Conservation (phyloP, 805 yeast genomes). For the Hanseniaspora pseudoguilliermondii region DNA sequence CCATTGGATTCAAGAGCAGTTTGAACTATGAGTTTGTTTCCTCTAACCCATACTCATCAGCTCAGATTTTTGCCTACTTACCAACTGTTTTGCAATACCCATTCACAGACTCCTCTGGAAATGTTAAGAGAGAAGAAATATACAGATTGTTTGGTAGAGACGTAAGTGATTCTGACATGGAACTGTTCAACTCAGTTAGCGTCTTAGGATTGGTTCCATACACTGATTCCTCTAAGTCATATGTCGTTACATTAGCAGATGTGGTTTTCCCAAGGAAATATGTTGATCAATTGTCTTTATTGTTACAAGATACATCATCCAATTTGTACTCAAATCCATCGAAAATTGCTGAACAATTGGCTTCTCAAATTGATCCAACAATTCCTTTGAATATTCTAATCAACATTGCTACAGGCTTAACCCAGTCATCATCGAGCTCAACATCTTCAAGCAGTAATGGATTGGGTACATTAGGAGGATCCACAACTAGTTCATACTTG, state of each 20-base stretch:
- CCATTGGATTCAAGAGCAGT: slow-evolving; percentile 46
- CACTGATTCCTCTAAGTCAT: slow-evolving; percentile 40
- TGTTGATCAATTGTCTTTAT: slow-evolving; percentile 37
- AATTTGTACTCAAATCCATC: slow-evolving; percentile 47
- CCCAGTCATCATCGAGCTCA: slow-evolving; percentile 21
- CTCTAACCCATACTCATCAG: slow-evolving; percentile 73
- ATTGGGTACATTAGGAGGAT: slow-evolving; percentile 12
- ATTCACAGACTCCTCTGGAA: slow-evolving; percentile 28
- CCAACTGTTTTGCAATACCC: slow-evolving; percentile 63
- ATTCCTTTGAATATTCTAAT: slow-evolving; percentile 23
- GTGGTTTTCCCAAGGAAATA: slow-evolving; percentile 59
- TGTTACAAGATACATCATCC: slow-evolving; percentile 42
- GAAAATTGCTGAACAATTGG: slow-evolving; percentile 43
- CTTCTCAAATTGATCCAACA: slow-evolving; percentile 50
- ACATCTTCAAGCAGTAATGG: slow-evolving; percentile 14
- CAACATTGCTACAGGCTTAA: slow-evolving; percentile 13
- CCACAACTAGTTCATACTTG: slow-evolving; percentile 1
- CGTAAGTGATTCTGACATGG: slow-evolving; percentile 15
- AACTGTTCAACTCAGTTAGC: slow-evolving; percentile 32
- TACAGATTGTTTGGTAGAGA: slow-evolving; percentile 8
- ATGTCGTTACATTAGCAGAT: slow-evolving; percentile 78
- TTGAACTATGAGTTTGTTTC: slow-evolving; percentile 81
- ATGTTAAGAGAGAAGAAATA: slow-evolving; percentile 8
- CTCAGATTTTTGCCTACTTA: slow-evolving; percentile 52
- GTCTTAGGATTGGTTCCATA: slow-evolving; percentile 69